Conservation (phyloP, 257 asterid genomes). For the Nicotiana knightiana region DNA sequence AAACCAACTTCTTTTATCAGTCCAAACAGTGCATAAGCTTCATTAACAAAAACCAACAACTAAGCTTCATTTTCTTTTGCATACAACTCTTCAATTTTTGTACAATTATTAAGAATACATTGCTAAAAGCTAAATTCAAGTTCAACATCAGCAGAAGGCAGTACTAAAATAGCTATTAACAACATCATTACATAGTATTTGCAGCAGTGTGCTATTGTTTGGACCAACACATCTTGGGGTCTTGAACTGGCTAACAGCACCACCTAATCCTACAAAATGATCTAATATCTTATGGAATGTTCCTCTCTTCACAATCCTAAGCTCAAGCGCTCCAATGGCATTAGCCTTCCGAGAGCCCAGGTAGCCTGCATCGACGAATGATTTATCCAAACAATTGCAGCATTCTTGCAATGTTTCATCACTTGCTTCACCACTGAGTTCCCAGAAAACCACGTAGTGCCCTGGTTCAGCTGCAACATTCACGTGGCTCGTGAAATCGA, state of each 20-base stretch:
- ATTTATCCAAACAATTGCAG: slow-evolving; percentile 76
- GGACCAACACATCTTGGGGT: slow-evolving; percentile 86
- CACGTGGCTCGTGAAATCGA: slow-evolving; percentile 82
- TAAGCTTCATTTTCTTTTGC: not conserved
- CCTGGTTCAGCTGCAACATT: slow-evolving; percentile 56
- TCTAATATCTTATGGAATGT: slow-evolving; percentile 86
- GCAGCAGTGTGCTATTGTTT: slow-evolving; percentile 43
- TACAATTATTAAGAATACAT: not conserved
- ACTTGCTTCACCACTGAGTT: slow-evolving; percentile 49
- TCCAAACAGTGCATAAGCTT: not conserved
- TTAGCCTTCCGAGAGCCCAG: slow-evolving; percentile 57
- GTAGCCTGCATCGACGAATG: slow-evolving; percentile 81
- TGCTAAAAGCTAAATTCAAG: not conserved
- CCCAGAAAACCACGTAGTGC: slow-evolving; percentile 85
- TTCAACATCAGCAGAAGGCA: slow-evolving; percentile 22
- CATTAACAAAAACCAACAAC: not conserved
- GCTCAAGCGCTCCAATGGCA: slow-evolving; percentile 71
- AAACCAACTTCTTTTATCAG: not conserved
- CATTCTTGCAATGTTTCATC: slow-evolving; percentile 56
- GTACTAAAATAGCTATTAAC: slow-evolving; percentile 69
- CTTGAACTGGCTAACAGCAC: slow-evolving; percentile 97
- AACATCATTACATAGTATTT: slow-evolving; percentile 46
- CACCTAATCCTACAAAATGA: slow-evolving; percentile 81
- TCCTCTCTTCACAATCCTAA: slow-evolving; percentile 56
- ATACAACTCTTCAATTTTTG: not conserved